phyloP scores from a whole-genome alignment of 2,329 filamentous ascomycete species.

The Hypoxylon sp. region DNA sequence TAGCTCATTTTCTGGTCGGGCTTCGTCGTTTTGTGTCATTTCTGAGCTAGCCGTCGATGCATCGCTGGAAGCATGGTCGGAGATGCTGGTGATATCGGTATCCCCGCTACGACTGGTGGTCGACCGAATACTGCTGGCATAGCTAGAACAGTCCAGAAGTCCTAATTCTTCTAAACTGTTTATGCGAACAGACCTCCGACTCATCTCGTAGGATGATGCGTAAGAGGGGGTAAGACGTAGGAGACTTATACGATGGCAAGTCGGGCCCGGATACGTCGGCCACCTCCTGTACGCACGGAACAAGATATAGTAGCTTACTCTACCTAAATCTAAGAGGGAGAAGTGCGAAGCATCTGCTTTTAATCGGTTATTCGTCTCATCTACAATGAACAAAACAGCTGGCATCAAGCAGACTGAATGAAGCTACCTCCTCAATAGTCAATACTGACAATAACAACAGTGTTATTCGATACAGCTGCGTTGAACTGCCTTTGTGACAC shows the following conservation, averaged over 20 bases:
- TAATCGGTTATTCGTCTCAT: not conserved
- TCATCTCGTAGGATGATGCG: not conserved
- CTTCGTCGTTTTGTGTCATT: not conserved
- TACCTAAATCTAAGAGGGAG: not conserved
- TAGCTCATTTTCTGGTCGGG: not conserved
- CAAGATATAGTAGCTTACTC: not conserved
- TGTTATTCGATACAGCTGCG: too few relatives aligned
- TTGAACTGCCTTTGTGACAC: not conserved
- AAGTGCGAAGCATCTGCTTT: not conserved
- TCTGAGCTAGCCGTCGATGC: not conserved
- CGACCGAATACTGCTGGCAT: slow-evolving; percentile 11
- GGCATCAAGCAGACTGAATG: not conserved
- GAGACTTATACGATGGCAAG: not conserved
- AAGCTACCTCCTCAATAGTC: not conserved
- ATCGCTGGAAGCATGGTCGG: slow-evolving; percentile 1
- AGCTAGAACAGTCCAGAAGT: slow-evolving; percentile 27
- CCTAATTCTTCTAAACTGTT: slow-evolving; percentile 28
- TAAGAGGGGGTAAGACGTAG: not conserved
- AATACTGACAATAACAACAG: too few relatives aligned
- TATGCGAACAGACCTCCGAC: slow-evolving; percentile 18
- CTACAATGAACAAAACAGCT: not conserved
- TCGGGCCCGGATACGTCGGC: too few relatives aligned
- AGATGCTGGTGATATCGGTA: slow-evolving; percentile 5
- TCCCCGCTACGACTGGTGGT: slow-evolving; percentile 4
- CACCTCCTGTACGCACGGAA: too few relatives aligned